These are phyloP conservation scores for Brassica napus DNA, from an alignment of 345 rosid species.

Conservation along the genomic window DNA sequence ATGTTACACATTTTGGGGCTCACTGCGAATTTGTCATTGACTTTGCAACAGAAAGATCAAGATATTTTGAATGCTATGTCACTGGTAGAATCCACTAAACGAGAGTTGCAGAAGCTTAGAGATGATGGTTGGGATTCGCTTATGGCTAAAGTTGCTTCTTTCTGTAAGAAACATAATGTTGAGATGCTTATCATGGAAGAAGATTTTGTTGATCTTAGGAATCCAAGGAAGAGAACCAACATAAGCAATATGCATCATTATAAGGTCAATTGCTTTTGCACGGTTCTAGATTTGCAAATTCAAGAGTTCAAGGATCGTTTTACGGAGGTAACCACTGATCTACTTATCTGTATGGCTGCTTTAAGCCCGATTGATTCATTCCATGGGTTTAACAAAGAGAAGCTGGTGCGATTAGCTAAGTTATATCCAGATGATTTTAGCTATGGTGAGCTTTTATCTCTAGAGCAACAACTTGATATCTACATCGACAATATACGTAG, in stretches of 20 bases:
- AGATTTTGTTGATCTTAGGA: not conserved
- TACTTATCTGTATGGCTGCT: not conserved
- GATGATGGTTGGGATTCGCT: too few relatives aligned
- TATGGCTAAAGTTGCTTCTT: too few relatives aligned
- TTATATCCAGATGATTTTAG: not conserved
- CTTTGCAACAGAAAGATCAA: too few relatives aligned
- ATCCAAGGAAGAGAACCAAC: not conserved
- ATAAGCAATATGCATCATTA: not conserved
- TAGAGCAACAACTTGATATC: not conserved
- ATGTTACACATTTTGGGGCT: too few relatives aligned
- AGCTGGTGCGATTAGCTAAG: not conserved
- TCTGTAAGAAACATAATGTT: too few relatives aligned
- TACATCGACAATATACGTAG: not conserved
- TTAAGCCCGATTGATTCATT: not conserved
- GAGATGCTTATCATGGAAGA: too few relatives aligned
- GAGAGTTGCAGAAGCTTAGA: too few relatives aligned
- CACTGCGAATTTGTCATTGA: too few relatives aligned
- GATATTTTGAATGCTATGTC: too few relatives aligned
- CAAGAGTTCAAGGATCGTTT: not conserved
- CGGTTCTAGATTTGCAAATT: not conserved
- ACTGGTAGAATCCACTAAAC: too few relatives aligned
- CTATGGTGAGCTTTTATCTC: not conserved
- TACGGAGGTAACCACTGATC: not conserved
- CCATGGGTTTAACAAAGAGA: not conserved
- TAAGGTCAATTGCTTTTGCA: not conserved